phyloP scores from a whole-genome alignment of 2,329 filamentous ascomycete species.

The Volutella citrinella region DNA sequence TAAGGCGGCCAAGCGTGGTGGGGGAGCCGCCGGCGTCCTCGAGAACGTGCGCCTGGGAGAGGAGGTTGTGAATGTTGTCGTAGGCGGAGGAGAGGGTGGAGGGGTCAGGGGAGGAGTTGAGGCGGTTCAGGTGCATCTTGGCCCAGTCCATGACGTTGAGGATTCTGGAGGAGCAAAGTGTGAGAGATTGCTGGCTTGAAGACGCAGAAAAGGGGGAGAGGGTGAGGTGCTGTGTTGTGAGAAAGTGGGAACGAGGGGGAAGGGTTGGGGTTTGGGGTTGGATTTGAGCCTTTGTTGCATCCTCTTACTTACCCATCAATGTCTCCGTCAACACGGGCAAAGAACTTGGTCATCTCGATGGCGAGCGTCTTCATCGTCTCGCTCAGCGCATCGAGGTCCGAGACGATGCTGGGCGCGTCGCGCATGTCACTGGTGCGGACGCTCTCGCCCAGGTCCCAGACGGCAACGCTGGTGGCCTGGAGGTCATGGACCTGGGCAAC shows the following conservation, averaged over 20 bases:
- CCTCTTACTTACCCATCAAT: slow-evolving; percentile 65
- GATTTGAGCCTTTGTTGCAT: neutral
- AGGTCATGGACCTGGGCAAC: slow-evolving; percentile 82
- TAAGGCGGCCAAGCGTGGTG: slow-evolving; percentile 65
- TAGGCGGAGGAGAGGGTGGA: slow-evolving; percentile 64
- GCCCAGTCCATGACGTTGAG: slow-evolving; percentile 97
- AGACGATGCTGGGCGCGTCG: slow-evolving; percentile 80
- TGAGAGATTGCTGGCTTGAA: no score
- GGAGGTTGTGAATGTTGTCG: slow-evolving; percentile 77
- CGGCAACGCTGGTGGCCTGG: slow-evolving; percentile 86
- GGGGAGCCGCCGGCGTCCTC: slow-evolving; percentile 54
- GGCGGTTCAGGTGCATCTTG: slow-evolving; percentile 73
- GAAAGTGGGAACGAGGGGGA: neutral
- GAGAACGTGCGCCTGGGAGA: slow-evolving; percentile 62
- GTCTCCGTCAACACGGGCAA: slow-evolving; percentile 88
- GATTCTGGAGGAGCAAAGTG: slow-evolving; percentile 61
- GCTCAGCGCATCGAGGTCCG: slow-evolving; percentile 79
- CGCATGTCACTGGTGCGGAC: slow-evolving; percentile 89
- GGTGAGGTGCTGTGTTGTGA: slow-evolving; percentile 10
- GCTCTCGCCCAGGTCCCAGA: slow-evolving; percentile 92
- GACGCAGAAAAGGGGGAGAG: neutral
- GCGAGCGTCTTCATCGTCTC: slow-evolving; percentile 83
- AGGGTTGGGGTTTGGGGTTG: neutral
- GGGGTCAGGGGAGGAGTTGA: slow-evolving; percentile 60
- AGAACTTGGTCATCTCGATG: slow-evolving; percentile 85